Percentiles rank a stretch among this genome's conserved stretches.
Conservation (phyloP, 2,329 filamentous ascomycete species). For the Colletotrichum echinochloae region DNA sequence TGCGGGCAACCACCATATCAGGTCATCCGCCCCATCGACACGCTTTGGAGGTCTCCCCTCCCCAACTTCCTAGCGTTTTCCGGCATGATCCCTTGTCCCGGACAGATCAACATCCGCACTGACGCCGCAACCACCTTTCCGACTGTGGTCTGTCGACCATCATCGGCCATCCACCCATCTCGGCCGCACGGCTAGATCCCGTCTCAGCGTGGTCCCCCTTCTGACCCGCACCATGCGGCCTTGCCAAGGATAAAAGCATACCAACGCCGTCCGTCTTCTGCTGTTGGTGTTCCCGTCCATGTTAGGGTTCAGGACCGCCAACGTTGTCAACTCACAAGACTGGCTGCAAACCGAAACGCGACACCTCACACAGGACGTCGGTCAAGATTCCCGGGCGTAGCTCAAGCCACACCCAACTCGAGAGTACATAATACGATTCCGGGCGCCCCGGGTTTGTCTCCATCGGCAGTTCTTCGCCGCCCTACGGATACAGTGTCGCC, state of each 20-base stretch:
- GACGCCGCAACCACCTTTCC: neutral
- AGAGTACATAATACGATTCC: conserved; percentile 6
- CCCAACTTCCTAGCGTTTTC: conserved; percentile 2
- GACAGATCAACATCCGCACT: conserved; percentile 8
- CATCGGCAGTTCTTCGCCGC: neutral
- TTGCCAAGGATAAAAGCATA: conserved; percentile 26
- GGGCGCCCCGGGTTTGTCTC: conserved; percentile 21
- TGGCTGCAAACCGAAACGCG: conserved; percentile 13
- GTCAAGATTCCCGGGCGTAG: neutral
- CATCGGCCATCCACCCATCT: conserved; percentile 7
- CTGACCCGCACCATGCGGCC: conserved; percentile 36
- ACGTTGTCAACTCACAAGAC: too few species aligned
- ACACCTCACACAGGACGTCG: conserved; percentile 2
- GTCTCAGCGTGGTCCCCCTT: conserved; percentile 16
- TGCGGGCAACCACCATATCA: conserved; percentile 31
- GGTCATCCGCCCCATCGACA: conserved; percentile 30
- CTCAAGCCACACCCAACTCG: neutral
- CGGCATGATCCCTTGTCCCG: conserved; percentile 16
- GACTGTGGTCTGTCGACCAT: too few species aligned
- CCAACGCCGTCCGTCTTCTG: conserved; percentile 10
- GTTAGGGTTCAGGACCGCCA: neutral
- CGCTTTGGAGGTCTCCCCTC: conserved; percentile 19
- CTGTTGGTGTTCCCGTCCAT: neutral
- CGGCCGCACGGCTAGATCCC: conserved; percentile 27
- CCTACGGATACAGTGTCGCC: neutral